Evolutionary conservation across 306 rosid genomes (phyloP).

Genomic region (Datisca glomerata): DNA sequence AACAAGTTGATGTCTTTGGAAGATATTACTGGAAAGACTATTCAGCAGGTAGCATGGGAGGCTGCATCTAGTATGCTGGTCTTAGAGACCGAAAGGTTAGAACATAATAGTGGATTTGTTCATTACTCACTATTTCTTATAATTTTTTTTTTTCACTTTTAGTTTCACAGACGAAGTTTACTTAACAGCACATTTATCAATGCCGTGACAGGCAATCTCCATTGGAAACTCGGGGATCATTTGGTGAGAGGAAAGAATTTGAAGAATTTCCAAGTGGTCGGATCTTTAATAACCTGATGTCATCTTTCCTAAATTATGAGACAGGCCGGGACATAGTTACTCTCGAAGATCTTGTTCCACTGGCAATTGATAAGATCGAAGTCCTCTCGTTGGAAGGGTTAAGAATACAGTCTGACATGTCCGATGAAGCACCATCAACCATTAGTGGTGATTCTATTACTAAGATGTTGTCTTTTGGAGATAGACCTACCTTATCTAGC

Average conservation of each 20-base stretch:
- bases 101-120: no score
- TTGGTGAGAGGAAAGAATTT: constrained; percentile 12
- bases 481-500: constrained; percentile 6
- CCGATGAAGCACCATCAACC: constrained; percentile 34
- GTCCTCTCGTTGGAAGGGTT: constrained; percentile 54
- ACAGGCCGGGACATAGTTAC: constrained; percentile 18
- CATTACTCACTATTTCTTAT: no score
- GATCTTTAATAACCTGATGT: constrained; percentile 1
- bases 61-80: constrained; percentile 9
- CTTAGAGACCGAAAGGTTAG: constrained; percentile 49
- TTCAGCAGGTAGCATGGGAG: constrained; percentile 23
- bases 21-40: constrained; percentile 59
- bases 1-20: constrained; percentile 42
- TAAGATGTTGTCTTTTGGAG: constrained; percentile 7
- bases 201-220: constrained; percentile 31
- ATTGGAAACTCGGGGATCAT: constrained; percentile 12
- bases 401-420: constrained; percentile 53
- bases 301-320: constrained; percentile 14
- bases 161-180: no score
- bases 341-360: constrained; percentile 39
- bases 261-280: constrained; percentile 19
- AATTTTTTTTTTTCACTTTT: no score
- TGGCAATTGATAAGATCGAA: constrained; percentile 37
- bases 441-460: constrained; percentile 17
- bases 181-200: constrained; percentile 9